Conservation (phyloP, 495 filamentous ascomycete genomes). For the Aspergillus conjunctus region DNA sequence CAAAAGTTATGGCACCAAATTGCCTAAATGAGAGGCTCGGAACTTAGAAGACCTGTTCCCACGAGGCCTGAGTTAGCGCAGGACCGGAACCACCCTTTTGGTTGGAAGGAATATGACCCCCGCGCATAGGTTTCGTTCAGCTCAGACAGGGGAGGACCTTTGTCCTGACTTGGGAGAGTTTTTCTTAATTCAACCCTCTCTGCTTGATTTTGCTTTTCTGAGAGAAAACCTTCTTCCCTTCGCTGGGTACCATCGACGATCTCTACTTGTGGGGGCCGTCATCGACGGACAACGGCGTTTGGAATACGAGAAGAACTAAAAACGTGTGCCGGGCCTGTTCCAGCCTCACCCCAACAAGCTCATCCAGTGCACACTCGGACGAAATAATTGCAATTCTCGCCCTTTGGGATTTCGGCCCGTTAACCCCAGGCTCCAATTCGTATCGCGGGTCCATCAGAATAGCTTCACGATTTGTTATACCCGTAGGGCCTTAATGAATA, state of each 20-base stretch:
- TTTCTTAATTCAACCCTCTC: not conserved
- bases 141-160: not conserved
- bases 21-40: not conserved
- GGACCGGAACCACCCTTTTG: not conserved
- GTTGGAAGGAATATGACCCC: not conserved
- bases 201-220: not conserved
- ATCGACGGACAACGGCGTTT: not conserved
- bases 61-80: not conserved
- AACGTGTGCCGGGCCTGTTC: too few species aligned
- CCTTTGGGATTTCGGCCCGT: too few species aligned
- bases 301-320: not conserved
- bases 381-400: too few species aligned
- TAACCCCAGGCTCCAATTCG: too few species aligned
- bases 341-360: not conserved
- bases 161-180: not conserved
- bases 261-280: not conserved
- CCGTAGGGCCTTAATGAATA: too few species aligned
- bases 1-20: not conserved
- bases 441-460: too few species aligned
- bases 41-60: not conserved
- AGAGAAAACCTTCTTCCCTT: not conserved
- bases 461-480: too few species aligned
- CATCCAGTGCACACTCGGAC: too few species aligned
- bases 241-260: not conserved
- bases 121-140: not conserved